Percentiles rank a stretch among this genome's conserved stretches.
Conservation (phyloP, 495 filamentous ascomycete genomes). For the Lentithecium fluviatile region DNA sequence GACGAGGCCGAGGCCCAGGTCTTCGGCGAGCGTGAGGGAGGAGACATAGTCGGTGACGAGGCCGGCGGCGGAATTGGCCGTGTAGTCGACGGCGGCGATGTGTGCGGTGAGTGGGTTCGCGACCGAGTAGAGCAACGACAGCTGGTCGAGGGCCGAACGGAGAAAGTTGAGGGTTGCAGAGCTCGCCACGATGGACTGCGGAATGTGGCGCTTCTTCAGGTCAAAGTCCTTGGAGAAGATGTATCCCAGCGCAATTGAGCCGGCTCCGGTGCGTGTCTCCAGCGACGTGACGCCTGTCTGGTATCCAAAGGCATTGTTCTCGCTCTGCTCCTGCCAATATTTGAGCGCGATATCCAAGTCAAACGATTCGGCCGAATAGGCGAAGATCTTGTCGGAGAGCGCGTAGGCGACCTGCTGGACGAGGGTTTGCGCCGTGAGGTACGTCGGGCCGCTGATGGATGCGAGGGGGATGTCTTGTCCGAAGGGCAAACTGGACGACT, state of each 20-base stretch:
- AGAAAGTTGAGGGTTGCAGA: slow-evolving; percentile 78
- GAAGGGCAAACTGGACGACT: slow-evolving; percentile 62
- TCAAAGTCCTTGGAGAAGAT: slow-evolving; percentile 96
- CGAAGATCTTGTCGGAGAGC: slow-evolving; percentile 93
- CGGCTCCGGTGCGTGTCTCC: slow-evolving; percentile 86
- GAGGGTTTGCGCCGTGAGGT: slow-evolving; percentile 84
- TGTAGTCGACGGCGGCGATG: slow-evolving; percentile 89
- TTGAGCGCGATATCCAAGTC: slow-evolving; percentile 79
- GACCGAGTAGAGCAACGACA: slow-evolving; percentile 82
- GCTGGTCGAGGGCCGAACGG: slow-evolving; percentile 80
- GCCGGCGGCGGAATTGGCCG: slow-evolving; percentile 58
- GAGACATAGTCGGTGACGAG: slow-evolving; percentile 86
- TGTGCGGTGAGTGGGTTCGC: slow-evolving; percentile 91
- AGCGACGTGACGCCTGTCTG: slow-evolving; percentile 72
- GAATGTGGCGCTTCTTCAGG: slow-evolving; percentile 82
- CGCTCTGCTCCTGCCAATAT: slow-evolving; percentile 64
- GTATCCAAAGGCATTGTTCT: slow-evolving; percentile 78
- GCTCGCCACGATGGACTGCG: slow-evolving; percentile 84
- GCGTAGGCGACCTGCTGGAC: slow-evolving; percentile 94
- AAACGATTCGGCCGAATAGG: slow-evolving; percentile 91
- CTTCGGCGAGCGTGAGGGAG: slow-evolving; percentile 79
- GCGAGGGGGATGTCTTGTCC: slow-evolving; percentile 57
- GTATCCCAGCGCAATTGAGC: slow-evolving; percentile 89
- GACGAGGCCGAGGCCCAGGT: slow-evolving; percentile 82
- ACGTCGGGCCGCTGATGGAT: slow-evolving; percentile 81